Evolutionary conservation across 179 eudicot genomes (phyloP).

Genomic region (Nepenthes alata): DNA sequence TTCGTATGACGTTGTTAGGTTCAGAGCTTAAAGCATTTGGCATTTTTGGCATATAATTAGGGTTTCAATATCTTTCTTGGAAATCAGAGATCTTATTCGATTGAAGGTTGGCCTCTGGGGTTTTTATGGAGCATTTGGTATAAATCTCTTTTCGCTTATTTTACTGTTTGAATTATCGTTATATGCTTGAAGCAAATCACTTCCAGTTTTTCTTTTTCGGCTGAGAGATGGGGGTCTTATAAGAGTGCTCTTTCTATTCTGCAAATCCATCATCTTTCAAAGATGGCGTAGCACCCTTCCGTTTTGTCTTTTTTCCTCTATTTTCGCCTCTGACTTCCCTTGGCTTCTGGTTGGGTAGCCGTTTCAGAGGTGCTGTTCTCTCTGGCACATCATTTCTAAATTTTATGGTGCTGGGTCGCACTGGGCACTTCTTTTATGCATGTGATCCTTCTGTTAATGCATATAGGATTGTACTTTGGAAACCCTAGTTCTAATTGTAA

Average conservation of each 20-base stretch:
- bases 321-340: background rate
- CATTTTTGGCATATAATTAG: background rate
- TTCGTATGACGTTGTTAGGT: background rate
- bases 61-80: background rate
- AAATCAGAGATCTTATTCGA: background rate
- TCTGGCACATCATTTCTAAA: background rate
- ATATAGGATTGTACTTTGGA: background rate
- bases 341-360: background rate
- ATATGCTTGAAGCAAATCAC: background rate
- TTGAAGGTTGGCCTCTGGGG: background rate
- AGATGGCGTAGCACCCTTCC: conserved; percentile 9
- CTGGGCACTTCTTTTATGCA: background rate
- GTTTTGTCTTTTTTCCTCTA: background rate
- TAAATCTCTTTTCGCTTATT: background rate
- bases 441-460: background rate
- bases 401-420: background rate
- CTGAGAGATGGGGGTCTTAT: conserved; percentile 1
- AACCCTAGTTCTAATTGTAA: conserved; percentile 10
- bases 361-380: no score
- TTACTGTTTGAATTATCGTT: background rate
- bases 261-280: background rate
- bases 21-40: background rate
- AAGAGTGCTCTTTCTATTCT: conserved; percentile 1
- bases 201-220: background rate
- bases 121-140: background rate